Base-by-base conservation (phyloP, 805 yeast species). In the Kluyveromyces nonfermentans region DNA sequence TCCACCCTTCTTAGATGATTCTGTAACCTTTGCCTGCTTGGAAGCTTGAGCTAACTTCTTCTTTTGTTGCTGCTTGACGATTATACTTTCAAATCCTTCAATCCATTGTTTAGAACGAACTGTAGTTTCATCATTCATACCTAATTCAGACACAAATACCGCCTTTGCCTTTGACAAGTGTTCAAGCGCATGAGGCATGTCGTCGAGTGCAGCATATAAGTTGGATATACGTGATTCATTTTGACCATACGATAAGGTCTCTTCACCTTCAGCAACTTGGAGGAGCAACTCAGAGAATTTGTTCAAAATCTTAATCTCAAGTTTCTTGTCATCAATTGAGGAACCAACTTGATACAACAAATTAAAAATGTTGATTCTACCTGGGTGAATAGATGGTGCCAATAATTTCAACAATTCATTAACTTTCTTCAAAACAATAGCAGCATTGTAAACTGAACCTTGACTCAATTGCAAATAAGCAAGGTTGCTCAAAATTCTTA, bases 201-300 rank as follows among this genome's bases (percentile, higher is more conserved):
- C 78, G 37, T 73, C 71, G 22, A 62, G 51, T 25, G 74, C 64
- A 30, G 82, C 75, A 41, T 77, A 72, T 36, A 78, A 61, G 55
- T 82, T 82, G 20, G 82, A 78, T n/a, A 74, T 60, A 61, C 90
- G 85, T 67, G 79, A 85, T 51, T 75, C 73, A 49, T 83, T 67
- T 49, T 77, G 70, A 18, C 80, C 95, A 21, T 82, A 72, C 44
- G 79, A 73, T 51, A 76, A 77, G 12, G 83, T 73, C 16, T 41
- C 46, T 10, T 71, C 67, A 15, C 65, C 73, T 40, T 89, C 93
- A 56, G 77, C 76, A 37, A 75, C 53, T 20, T 62, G 49, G 15
- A 61, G 58, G 46, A 83, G 74, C 32, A 82, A 58, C 2, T 68
- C 73, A 46, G 78, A 62, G 2, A 87, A 75, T 37, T 68, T 65